Base-by-base conservation (phyloP, 371 early-diverging fungal genomes). In the Rhizopus delemar region DNA sequence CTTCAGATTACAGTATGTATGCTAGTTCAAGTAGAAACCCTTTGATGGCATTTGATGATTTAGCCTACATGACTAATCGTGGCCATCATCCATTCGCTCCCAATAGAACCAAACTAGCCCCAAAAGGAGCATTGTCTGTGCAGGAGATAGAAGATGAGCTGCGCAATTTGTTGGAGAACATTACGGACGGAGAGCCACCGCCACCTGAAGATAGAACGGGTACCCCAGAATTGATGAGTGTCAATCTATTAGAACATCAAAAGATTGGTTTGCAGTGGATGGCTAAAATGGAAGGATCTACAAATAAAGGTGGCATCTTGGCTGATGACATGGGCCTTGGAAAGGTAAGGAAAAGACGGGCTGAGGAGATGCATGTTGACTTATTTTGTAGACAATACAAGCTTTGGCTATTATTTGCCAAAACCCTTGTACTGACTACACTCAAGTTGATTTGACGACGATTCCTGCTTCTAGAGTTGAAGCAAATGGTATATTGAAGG, bases 351-450 rank as follows among this genome's bases (percentile, higher is more conserved):
- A 8, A 9, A 34, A 60, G 33, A 46, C 12, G 29, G 28, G 9
- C 22, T 13, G 3, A 11, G 4, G 28, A 1, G 7, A 5, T 8
- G 8, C 48, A 29, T 43, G 33, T 13, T n/a, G 5, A 1, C 38
- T 8, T 49, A 22, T 22, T 13, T 15, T 16, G 3, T 65, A 76
- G 75, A 95, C 97, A 0, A 62, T 95, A 35, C 90, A 94, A 74
- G 84, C 90, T 0, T 83, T 96, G 49, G 82, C 93, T 1, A 73
- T 90, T 6, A 82, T 95, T 9, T 70, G 87, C 7, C 78, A 77
- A 5, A 77, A 78, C 4, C 81, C 74, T 0, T 68, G 72, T 48
- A 39, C 49, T 0, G 54, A 74, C 29, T 39, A 51, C n/a, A 59
- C 68, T 3, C 50, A 46, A 28, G 46, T 65, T 6, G 55, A 57